Percentiles rank a stretch among this genome's conserved stretches.
Conservation (phyloP, 202 grass and related monocot species). For the Eragrostis tef region DNA sequence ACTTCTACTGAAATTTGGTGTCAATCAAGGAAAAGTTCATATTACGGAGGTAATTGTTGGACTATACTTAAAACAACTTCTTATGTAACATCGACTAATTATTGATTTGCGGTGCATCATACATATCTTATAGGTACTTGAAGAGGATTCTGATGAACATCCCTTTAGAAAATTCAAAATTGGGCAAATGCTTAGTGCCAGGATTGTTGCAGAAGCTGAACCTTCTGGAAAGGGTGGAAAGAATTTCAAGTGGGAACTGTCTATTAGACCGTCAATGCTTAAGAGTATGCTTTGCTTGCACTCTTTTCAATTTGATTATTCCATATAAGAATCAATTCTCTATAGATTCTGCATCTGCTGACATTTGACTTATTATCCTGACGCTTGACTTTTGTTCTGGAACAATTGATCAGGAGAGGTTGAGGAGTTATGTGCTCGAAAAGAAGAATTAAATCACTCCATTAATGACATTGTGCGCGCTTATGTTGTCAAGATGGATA, state of each 20-base stretch:
- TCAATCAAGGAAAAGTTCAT: conserved; percentile 79
- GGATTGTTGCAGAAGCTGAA: conserved; percentile 67
- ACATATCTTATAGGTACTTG: conserved; percentile 64
- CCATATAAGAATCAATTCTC: background rate
- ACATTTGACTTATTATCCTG: conserved; percentile 30
- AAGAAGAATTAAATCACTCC: conserved; percentile 52
- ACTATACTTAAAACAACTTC: conserved; percentile 28
- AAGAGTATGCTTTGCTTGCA: conserved; percentile 48
- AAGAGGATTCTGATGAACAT: conserved; percentile 58
- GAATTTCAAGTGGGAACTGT: conserved; percentile 75
- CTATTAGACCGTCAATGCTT: conserved; percentile 77
- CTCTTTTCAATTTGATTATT: conserved; percentile 2
- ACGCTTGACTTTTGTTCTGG: conserved; percentile 12
- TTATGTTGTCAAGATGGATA: conserved; percentile 86
- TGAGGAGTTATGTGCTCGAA: conserved; percentile 36
- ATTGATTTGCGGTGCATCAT: conserved; percentile 39
- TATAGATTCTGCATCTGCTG: conserved; percentile 40
- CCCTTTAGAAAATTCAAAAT: conserved; percentile 77
- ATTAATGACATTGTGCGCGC: conserved; percentile 53
- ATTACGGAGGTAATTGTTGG: conserved; percentile 72
- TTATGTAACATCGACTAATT: conserved; percentile 38
- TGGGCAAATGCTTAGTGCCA: conserved; percentile 65
- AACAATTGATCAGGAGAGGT: conserved; percentile 53
- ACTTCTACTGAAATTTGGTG: conserved; percentile 73
- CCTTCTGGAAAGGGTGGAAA: conserved; percentile 63